Conservation (phyloP, 2,329 filamentous ascomycete genomes). For the Talaromyces sp. region DNA sequence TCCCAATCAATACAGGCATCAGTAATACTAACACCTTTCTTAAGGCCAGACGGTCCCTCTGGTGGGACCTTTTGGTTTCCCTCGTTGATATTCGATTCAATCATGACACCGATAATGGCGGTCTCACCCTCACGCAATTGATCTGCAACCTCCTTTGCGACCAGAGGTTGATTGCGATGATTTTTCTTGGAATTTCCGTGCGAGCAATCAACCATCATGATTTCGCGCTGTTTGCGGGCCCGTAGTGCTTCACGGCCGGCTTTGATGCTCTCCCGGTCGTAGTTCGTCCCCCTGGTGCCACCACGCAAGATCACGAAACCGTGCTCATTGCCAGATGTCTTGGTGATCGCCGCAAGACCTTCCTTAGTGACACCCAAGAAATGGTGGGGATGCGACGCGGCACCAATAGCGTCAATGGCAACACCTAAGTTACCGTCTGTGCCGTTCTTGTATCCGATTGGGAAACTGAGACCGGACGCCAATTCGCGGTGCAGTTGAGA, state of each 20-base stretch:
- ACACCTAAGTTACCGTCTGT: constrained; percentile 89
- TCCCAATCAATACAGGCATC: constrained; percentile 97
- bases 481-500: constrained; percentile 95
- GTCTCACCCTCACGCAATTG: constrained; percentile 85
- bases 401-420: constrained; percentile 92
- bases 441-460: constrained; percentile 98
- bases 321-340: constrained; percentile 90
- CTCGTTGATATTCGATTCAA: constrained; percentile 96
- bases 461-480: constrained; percentile 91
- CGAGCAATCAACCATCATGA: constrained; percentile 98
- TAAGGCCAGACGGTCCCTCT: constrained; percentile 72
- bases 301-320: constrained; percentile 95
- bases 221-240: constrained; percentile 79
- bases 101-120: constrained; percentile 94
- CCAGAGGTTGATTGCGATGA: constrained; percentile 94
- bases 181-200: constrained; percentile 98
- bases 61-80: constrained; percentile 81
- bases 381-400: constrained; percentile 66
- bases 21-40: constrained; percentile 90
- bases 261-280: constrained; percentile 78
- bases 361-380: constrained; percentile 99
- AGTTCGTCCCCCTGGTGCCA: constrained; percentile 90
- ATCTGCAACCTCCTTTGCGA: constrained; percentile 74
- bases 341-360: constrained; percentile 88
- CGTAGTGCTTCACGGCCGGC: constrained; percentile 71